Conservation (phyloP, 352 stramenopile species). For the Globisporangium okanoganense region DNA sequence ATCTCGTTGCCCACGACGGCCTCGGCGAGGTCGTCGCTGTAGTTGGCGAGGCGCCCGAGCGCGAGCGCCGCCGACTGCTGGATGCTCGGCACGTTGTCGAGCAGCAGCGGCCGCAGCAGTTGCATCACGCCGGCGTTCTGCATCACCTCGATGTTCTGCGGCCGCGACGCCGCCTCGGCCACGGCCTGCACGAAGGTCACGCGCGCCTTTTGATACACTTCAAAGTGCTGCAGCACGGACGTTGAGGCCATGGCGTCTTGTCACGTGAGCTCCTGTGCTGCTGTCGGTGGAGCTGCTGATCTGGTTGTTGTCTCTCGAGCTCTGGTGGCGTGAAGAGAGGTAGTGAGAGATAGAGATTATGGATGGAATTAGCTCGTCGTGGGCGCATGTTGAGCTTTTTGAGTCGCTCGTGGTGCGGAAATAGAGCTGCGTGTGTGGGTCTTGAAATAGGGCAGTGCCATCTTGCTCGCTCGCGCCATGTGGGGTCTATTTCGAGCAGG, state of each 20-base stretch:
- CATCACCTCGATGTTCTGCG: constrained; percentile 96
- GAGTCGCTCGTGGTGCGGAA: neutral
- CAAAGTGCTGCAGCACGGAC: constrained; percentile 93
- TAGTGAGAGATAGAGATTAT: neutral
- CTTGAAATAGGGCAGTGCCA: constrained; percentile 4
- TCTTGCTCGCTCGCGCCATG: no score
- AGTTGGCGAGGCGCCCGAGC: constrained; percentile 92
- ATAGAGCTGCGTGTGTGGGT: neutral
- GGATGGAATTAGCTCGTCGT: neutral
- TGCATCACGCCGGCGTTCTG: constrained; percentile 96
- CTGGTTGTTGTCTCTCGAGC: no score
- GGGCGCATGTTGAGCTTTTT: neutral
- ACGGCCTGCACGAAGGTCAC: constrained; percentile 94
- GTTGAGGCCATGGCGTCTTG: constrained; percentile 64
- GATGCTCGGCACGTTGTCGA: constrained; percentile 95
- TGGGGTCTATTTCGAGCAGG: no score
- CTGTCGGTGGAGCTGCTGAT: no score
- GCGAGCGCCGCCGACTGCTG: constrained; percentile 93
- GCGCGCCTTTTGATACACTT: constrained; percentile 94
- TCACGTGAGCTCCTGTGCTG: neutral
- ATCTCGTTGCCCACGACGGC: constrained; percentile 95
- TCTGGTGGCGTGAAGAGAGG: neutral
- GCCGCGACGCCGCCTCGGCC: constrained; percentile 90
- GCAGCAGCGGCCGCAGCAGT: constrained; percentile 88
- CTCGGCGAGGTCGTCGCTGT: constrained; percentile 93